Percentiles rank a stretch among this genome's conserved stretches.
phyloP scores from a whole-genome alignment of 2,329 filamentous ascomycete species.

The Claviceps purpurea region DNA sequence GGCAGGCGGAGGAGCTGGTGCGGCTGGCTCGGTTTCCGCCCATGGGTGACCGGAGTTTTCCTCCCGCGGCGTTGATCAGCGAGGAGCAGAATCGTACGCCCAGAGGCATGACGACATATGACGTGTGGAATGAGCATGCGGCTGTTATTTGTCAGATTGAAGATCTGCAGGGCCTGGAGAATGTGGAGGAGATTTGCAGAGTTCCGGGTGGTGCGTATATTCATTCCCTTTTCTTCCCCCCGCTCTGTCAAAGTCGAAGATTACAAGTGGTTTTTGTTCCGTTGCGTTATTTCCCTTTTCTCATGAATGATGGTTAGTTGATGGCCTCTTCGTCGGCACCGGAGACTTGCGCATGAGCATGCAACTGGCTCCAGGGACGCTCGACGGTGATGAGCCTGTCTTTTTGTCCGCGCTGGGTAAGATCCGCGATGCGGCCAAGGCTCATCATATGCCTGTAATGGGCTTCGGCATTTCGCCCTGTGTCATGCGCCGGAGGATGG shows the following conservation, averaged over 20 bases:
- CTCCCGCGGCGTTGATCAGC: slow-evolving; percentile 1
- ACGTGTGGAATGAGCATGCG: slow-evolving; percentile 2
- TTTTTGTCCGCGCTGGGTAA: slow-evolving; percentile 1
- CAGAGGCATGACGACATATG: background rate
- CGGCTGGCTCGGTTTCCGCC: slow-evolving; percentile 3
- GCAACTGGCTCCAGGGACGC: background rate
- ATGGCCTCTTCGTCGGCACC: slow-evolving; percentile 3
- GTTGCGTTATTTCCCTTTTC: background rate
- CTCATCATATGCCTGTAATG: background rate
- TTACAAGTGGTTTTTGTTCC: background rate
- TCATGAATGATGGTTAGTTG: background rate
- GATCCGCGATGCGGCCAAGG: slow-evolving; percentile 1
- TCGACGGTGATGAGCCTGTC: slow-evolving; percentile 3
- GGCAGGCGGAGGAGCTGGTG: slow-evolving; percentile 2
- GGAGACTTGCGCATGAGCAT: slow-evolving; percentile 4
- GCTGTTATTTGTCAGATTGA: slow-evolving; percentile 4
- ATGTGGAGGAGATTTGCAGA: slow-evolving; percentile 3
- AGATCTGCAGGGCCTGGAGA: slow-evolving; percentile 2
- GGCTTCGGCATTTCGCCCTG: slow-evolving; percentile 3
- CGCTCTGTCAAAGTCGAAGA: too few species aligned
- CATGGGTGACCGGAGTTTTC: slow-evolving; percentile 2
- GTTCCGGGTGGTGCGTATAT: slow-evolving; percentile 1
- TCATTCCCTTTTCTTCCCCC: background rate
- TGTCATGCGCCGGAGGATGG: background rate
- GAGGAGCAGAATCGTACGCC: slow-evolving; percentile 1